Base-by-base conservation (phyloP, 805 yeast genomes). In the Starmerella gropengiesseri region DNA sequence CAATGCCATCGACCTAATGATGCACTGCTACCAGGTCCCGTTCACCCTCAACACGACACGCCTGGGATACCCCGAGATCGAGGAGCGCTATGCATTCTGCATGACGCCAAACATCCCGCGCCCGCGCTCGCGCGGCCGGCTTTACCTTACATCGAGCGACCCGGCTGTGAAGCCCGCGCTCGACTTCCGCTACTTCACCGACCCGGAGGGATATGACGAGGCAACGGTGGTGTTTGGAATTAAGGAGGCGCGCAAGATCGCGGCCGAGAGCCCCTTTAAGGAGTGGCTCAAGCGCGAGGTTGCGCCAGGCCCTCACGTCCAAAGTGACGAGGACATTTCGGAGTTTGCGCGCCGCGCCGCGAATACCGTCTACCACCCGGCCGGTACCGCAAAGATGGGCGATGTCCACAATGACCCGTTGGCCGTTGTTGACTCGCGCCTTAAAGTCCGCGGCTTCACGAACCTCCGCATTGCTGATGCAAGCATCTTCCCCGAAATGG, bases 331-430 rank as follows among this genome's bases (percentile, higher is more conserved):
- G 41, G 59, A 55, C 40, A 54, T 59, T 58, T 56, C 53, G 48
- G 47, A 51, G 37, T 57, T 57, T 30, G 61, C 59, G 22, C 51
- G 59, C 30, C 57, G 57, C 37, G 54, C 59, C 33, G 57, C 57
- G 19, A 62, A 59, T 41, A 59, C 63, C 17, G 59, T 60, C 13
- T 59, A 57, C 56, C 63, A 59, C 40, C 62, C 62, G 25, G 57
- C 61, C 26, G 63, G 63, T 37, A 59, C 63, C 21, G 45, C 48
- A 43, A 45, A 51, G 44, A 49, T 51, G 44, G 51, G 54, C 20
- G 52, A 51, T 37, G 38, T 41, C 22, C 23, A 29, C 22, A 36
- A 32, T n/a, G 52, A 51, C 33, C 46, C 43, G 29, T 19, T 51
- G 17, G 61, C 59, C 46, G 60, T 57, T 9, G 62, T 59, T 13